These are phyloP conservation scores for Bisporella sp. DNA, from an alignment of 2,329 filamentous ascomycete genomes.

Conservation along the genomic window DNA sequence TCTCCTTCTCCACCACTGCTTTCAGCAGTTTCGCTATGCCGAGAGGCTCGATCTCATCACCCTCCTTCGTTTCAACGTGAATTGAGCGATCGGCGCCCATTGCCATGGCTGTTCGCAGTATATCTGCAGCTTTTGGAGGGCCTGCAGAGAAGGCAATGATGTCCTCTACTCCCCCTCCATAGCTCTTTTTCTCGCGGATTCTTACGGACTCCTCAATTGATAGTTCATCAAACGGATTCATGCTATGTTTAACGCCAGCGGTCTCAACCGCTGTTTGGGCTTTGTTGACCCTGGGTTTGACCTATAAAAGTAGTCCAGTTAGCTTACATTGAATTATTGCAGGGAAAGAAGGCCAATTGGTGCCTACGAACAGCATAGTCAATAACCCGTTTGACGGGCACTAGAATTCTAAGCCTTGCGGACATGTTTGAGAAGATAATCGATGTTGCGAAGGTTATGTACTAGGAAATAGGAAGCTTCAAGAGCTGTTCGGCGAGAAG, in stretches of 20 bases:
- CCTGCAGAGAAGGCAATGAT: conserved; percentile 88
- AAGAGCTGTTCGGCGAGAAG: too few relatives aligned
- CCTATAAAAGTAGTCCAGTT: conserved; percentile 32
- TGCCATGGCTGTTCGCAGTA: conserved; percentile 93
- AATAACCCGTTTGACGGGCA: conserved; percentile 78
- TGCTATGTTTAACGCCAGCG: conserved; percentile 88
- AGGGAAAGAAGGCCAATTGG: neutral
- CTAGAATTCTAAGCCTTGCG: conserved; percentile 60
- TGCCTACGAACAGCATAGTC: conserved; percentile 66
- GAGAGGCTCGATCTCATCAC: conserved; percentile 76
- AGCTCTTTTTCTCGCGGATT: conserved; percentile 78
- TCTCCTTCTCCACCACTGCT: conserved; percentile 73
- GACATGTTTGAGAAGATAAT: conserved; percentile 40
- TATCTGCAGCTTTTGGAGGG: conserved; percentile 78
- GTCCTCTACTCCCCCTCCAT: conserved; percentile 72
- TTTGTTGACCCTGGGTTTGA: conserved; percentile 65
- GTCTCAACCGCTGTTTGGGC: conserved; percentile 83
- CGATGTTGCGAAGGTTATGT: too few relatives aligned
- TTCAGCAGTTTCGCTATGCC: conserved; percentile 86
- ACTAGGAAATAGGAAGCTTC: too few relatives aligned
- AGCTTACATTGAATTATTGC: neutral
- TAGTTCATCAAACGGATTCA: conserved; percentile 99
- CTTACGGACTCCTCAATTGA: conserved; percentile 94
- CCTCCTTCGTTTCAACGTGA: conserved; percentile 74
- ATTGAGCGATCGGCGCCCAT: conserved; percentile 94